Percentiles rank a stretch among this genome's conserved stretches.
Evolutionary conservation across 768 basidiomycete genomes (phyloP).

Genomic region (Exsudoporus frostii): DNA sequence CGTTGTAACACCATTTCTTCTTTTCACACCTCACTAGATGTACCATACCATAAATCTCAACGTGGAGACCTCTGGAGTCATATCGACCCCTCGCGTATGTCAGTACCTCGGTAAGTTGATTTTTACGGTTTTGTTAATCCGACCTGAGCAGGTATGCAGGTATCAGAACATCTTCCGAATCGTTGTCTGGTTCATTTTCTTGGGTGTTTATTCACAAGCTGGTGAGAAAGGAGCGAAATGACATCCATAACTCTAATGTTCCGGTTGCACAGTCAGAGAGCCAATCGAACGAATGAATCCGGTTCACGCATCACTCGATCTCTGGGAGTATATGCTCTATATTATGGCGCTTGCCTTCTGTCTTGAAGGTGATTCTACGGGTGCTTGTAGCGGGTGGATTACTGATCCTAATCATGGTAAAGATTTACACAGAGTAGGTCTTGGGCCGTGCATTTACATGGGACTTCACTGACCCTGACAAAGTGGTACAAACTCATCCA

Average conservation of each 20-base stretch:
- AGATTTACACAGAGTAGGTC: constrained; percentile 27
- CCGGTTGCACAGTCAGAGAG: constrained; percentile 53
- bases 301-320: constrained; percentile 54
- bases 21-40: constrained; percentile 44
- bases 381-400: constrained; percentile 34
- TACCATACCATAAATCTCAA: constrained; percentile 58
- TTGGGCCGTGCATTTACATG: not conserved
- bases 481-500: constrained; percentile 70
- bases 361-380: constrained; percentile 61
- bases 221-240: constrained; percentile 41
- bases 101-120: constrained; percentile 62
- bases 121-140: not conserved
- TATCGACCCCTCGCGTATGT: constrained; percentile 71
- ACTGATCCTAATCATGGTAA: constrained; percentile 20
- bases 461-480: not conserved
- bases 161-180: constrained; percentile 88
- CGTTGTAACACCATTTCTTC: not conserved
- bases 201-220: constrained; percentile 79
- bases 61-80: constrained; percentile 62
- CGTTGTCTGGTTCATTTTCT: constrained; percentile 71
- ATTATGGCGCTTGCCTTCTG: constrained; percentile 72
- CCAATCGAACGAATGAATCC: constrained; percentile 71
- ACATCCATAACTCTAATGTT: not conserved
- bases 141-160: constrained; percentile 32
- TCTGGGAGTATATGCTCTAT: constrained; percentile 81